These are phyloP conservation scores for Xylaria multiplex DNA, from an alignment of 2,329 filamentous ascomycete genomes.

Conservation along the genomic window DNA sequence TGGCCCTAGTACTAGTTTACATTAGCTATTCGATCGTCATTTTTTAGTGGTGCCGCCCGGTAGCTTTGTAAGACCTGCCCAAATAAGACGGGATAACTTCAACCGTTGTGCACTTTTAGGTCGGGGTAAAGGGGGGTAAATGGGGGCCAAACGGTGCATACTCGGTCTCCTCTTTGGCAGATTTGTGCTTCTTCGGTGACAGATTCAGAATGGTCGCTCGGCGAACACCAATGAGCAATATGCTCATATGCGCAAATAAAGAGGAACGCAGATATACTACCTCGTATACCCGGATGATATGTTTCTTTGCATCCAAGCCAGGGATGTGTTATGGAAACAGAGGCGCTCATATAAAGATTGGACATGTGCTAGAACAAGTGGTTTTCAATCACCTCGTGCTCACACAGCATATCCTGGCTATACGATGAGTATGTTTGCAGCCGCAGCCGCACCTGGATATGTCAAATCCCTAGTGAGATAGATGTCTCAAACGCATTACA, in stretches of 20 bases:
- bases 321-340: too few species aligned
- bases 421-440: too few species aligned
- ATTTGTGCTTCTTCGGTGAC: conserved; percentile 22
- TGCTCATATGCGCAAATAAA: not conserved
- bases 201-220: conserved; percentile 15
- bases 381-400: too few species aligned
- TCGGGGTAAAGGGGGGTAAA: not conserved
- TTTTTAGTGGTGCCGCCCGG: not conserved
- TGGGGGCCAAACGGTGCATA: not conserved
- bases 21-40: conserved; percentile 8
- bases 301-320: too few species aligned
- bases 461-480: too few species aligned
- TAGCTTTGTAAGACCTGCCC: conserved; percentile 16
- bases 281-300: too few species aligned
- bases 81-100: conserved; percentile 37
- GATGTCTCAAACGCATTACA: too few species aligned
- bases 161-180: not conserved
- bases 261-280: too few species aligned
- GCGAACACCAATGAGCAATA: not conserved
- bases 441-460: too few species aligned
- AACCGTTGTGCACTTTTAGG: conserved; percentile 1
- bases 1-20: conserved; percentile 13
- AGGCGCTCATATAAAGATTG: too few species aligned
- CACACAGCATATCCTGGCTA: too few species aligned
- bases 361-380: too few species aligned